phyloP scores from a whole-genome alignment of 208 protist species.

The Crithidia sp. region DNA sequence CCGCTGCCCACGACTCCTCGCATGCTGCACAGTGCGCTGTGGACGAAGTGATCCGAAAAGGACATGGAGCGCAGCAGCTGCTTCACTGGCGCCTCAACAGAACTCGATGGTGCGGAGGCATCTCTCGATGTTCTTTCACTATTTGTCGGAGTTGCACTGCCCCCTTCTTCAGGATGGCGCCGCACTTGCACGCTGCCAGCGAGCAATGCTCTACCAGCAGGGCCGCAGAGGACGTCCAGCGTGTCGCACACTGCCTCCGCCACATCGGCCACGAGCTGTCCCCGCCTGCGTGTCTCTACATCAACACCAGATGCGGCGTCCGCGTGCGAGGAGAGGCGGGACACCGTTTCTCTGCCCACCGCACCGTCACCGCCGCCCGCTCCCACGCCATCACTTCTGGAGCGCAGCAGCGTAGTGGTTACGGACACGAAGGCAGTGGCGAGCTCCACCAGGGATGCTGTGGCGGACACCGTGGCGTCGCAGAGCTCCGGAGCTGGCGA shows the following conservation, averaged over 20 bases:
- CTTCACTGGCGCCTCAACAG: too few relatives aligned
- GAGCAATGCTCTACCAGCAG: not conserved
- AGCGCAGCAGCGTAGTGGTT: not conserved
- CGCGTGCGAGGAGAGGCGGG: too few relatives aligned
- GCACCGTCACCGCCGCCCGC: not conserved
- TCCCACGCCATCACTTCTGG: not conserved
- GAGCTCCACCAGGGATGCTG: slow-evolving; percentile 20
- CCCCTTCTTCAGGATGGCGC: too few relatives aligned
- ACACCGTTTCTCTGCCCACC: not conserved
- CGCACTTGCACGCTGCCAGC: too few relatives aligned
- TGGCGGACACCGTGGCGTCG: slow-evolving; percentile 2
- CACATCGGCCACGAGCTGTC: slow-evolving; percentile 13
- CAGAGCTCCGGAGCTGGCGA: not conserved
- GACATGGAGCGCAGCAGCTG: not conserved
- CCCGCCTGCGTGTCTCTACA: not conserved
- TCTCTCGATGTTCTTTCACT: too few relatives aligned
- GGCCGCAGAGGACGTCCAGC: not conserved
- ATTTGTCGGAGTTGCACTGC: too few relatives aligned
- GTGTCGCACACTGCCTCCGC: slow-evolving; percentile 19
- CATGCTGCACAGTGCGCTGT: slow-evolving; percentile 18
- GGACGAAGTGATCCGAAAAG: not conserved
- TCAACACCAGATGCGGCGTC: not conserved
- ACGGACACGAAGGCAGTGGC: not conserved
- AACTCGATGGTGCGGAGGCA: too few relatives aligned
- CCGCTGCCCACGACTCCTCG: slow-evolving; percentile 31